Percentiles rank a stretch among this genome's conserved stretches.
Evolutionary conservation across 345 rosid genomes (phyloP).

Genomic region (Sonneratia alba): DNA sequence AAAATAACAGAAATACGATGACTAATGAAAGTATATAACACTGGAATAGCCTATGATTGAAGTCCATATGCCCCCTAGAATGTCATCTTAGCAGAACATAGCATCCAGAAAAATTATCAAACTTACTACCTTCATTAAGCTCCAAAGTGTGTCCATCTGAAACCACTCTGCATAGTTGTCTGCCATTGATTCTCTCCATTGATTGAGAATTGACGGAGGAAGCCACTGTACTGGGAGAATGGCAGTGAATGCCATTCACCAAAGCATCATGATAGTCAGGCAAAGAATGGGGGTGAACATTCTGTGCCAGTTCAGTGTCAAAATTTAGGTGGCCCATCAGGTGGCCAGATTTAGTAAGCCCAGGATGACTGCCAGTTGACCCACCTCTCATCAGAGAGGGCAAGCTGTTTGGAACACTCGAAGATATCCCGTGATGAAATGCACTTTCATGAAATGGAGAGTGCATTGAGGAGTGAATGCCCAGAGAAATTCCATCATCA

Average conservation of each 20-base stretch:
- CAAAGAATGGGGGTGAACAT: constrained; percentile 65
- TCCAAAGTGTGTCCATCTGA: constrained; percentile 2
- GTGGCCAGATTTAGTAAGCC: constrained; percentile 40
- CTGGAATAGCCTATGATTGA: too few species aligned
- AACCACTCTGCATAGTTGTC: not conserved
- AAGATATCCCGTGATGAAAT: constrained; percentile 33
- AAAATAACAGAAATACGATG: too few species aligned
- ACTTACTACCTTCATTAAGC: constrained; percentile 3
- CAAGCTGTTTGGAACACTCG: constrained; percentile 60
- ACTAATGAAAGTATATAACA: too few species aligned
- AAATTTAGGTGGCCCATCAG: constrained; percentile 41
- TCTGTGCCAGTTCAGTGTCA: constrained; percentile 12
- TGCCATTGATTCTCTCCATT: not conserved
- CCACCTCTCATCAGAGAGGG: constrained; percentile 48
- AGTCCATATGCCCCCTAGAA: too few species aligned
- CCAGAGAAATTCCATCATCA: constrained; percentile 51
- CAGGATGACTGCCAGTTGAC: constrained; percentile 46
- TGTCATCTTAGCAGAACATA: not conserved
- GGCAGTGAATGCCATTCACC: not conserved
- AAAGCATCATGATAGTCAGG: constrained; percentile 63
- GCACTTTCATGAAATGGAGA: constrained; percentile 47
- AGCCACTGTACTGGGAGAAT: not conserved
- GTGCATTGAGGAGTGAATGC: constrained; percentile 30
- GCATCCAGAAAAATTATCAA: not conserved
- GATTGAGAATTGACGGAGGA: not conserved